Percentiles rank a stretch among this genome's conserved stretches.
phyloP scores from a whole-genome alignment of 1,284 basidiomycete species.

The Bjerkandera adusta region DNA sequence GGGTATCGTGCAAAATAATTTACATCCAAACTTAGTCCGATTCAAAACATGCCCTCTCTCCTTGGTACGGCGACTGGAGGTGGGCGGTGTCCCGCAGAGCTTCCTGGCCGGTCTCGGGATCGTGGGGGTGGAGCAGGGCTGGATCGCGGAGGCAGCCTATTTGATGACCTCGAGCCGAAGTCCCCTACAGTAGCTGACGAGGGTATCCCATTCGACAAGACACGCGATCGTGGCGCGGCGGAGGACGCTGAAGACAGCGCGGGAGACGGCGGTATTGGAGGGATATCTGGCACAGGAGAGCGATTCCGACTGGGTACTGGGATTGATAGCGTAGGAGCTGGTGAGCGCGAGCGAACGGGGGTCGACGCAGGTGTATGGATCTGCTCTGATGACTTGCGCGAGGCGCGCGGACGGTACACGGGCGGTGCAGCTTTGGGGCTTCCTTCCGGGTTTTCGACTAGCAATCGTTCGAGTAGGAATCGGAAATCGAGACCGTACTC shows the following conservation, averaged over 20 bases:
- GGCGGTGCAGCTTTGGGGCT: conserved; percentile 25
- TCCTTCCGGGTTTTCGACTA: conserved; percentile 50
- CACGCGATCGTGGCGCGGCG: conserved; percentile 15
- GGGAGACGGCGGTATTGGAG: conserved; percentile 18
- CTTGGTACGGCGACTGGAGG: conserved; percentile 30
- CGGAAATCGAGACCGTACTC: conserved; percentile 93
- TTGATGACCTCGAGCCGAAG: conserved; percentile 25
- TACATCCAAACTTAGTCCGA: neutral
- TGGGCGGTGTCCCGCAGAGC: conserved; percentile 44
- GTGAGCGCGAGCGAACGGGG: conserved; percentile 30
- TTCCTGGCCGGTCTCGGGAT: conserved; percentile 62
- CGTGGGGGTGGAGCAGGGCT: conserved; percentile 47
- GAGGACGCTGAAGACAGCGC: conserved; percentile 12
- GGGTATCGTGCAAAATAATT: too few species aligned
- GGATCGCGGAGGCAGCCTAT: conserved; percentile 29
- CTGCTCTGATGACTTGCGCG: conserved; percentile 25
- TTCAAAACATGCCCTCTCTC: conserved; percentile 32
- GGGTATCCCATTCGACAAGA: conserved; percentile 5
- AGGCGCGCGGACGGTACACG: conserved; percentile 32
- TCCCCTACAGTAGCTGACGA: conserved; percentile 12
- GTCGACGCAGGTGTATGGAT: conserved; percentile 28
- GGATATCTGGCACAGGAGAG: conserved; percentile 24
- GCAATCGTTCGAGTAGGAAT: conserved; percentile 74
- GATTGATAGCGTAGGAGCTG: conserved; percentile 26
- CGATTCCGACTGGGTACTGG: conserved; percentile 21